Evolutionary conservation across 2,329 filamentous ascomycete genomes (phyloP).

Genomic region (Metarhizium album): DNA sequence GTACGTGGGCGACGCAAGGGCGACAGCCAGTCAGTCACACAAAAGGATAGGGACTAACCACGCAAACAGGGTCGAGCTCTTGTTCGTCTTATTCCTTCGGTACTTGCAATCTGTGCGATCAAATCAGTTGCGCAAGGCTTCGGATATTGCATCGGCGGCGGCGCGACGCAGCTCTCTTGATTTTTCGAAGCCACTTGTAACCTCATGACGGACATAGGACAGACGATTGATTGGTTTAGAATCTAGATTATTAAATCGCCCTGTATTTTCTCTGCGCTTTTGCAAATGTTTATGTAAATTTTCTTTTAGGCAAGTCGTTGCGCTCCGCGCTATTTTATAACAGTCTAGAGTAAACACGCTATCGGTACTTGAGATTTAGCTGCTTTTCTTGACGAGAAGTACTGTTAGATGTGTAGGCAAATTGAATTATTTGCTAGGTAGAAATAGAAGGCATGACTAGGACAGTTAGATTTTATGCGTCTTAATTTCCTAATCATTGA

Average conservation of each 20-base stretch:
- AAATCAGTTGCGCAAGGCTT: constrained; percentile 57
- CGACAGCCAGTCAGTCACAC: neutral
- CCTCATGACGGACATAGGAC: constrained; percentile 1
- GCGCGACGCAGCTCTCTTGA: constrained; percentile 25
- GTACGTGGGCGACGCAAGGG: constrained; percentile 32
- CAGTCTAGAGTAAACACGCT: neutral
- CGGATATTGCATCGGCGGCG: constrained; percentile 46
- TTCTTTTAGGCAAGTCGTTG: neutral
- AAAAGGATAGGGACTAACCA: constrained; percentile 9
- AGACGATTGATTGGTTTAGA: neutral
- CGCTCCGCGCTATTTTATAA: too few relatives aligned
- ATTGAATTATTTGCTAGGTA: too few relatives aligned
- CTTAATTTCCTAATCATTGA: too few relatives aligned
- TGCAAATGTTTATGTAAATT: neutral
- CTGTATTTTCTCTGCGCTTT: neutral
- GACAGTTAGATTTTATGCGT: too few relatives aligned
- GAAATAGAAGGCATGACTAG: too few relatives aligned
- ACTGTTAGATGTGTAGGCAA: too few relatives aligned
- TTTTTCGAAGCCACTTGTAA: constrained; percentile 17
- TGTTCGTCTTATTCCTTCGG: constrained; percentile 77
- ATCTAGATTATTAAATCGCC: neutral
- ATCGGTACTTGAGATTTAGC: neutral
- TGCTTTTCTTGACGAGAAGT: too few relatives aligned
- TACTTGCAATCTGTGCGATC: constrained; percentile 64
- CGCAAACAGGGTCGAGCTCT: constrained; percentile 61